Base-by-base conservation (phyloP, 202 grass and related monocot genomes). In the Miscanthus sacchariflorus region DNA sequence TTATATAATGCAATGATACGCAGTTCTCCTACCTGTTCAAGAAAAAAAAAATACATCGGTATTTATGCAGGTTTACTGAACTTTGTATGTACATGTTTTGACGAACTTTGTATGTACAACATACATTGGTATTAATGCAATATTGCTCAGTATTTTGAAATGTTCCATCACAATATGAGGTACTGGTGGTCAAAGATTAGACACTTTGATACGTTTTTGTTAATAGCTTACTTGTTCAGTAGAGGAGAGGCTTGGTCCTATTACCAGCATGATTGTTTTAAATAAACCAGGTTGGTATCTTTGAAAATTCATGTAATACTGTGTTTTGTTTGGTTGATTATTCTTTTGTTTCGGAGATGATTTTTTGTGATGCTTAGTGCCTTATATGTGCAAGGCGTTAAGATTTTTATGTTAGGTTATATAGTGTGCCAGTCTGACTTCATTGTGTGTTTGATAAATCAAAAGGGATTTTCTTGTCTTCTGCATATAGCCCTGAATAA, bases 391-490 rank as follows among this genome's bases (percentile, higher is more conserved):
- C 56, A 76, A 69, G 35, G 40, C 21, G 17, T 23, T 72, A 14
- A 21, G 68, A 46, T 49, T 68, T 74, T 5, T 84, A 12, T 49
- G 25, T 65, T 61, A 30, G 40, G 87, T 56, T 67, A 74, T 69
- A 61, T 76, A 70, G 10, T 68, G 13, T 59, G 27, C 30, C 36
- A 64, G 15, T 84, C n/a, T 70, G 65, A 52, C 9, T 76, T 24
- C 21, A 5, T 49, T 38, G 39, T 74, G 17, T 24, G 76, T 48
- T 38, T 70, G 81, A 76, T 77, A 58, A 56, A 80, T 83, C 15
- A 40, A 76, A 69, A 19, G 49, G 18, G 39, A 27, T 63, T 28
- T 76, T 80, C 38, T 84, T 80, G 28, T 80, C 12, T 83, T 79
- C 21, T 36, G 63, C 27, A 14, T 44, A 35, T 68, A 39, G 2